phyloP scores from a whole-genome alignment of 345 rosid genomes.

The Ceriops tagal region DNA sequence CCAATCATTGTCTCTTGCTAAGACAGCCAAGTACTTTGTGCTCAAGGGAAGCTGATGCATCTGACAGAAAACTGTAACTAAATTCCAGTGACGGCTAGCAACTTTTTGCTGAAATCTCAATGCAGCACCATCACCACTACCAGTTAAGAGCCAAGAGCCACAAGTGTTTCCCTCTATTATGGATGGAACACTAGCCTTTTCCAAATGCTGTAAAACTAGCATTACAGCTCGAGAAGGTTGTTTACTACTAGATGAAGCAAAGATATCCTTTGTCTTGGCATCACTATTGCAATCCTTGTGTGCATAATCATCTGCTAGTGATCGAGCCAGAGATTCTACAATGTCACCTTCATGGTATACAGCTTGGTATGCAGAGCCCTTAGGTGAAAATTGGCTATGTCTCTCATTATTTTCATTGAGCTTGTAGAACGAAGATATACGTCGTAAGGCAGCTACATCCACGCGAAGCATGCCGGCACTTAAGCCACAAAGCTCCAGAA shows the following conservation, averaged over 20 bases:
- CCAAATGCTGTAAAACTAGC: constrained; percentile 86
- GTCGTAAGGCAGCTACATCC: constrained; percentile 73
- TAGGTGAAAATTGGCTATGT: constrained; percentile 45
- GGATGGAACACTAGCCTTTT: constrained; percentile 85
- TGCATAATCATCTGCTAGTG: constrained; percentile 77
- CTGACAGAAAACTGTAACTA: constrained; percentile 84
- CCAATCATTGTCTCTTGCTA: constrained; percentile 99
- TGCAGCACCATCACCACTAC: constrained; percentile 82
- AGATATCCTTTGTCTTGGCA: constrained; percentile 41
- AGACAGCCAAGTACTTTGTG: constrained; percentile 81
- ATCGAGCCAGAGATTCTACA: constrained; percentile 77
- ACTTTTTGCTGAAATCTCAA: constrained; percentile 81
- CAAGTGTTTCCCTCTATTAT: constrained; percentile 65
- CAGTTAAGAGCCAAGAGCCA: constrained; percentile 87
- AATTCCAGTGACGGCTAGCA: constrained; percentile 85
- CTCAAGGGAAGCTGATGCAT: constrained; percentile 88
- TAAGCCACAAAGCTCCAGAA: constrained; percentile 87
- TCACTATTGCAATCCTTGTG: constrained; percentile 42
- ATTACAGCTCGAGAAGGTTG: constrained; percentile 56
- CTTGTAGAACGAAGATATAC: constrained; percentile 77
- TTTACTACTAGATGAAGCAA: constrained; percentile 28
- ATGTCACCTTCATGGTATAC: constrained; percentile 52
- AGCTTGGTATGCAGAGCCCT: constrained; percentile 57
- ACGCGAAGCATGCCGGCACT: constrained; percentile 78
- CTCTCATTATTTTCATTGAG: constrained; percentile 42